Evolutionary conservation across 2,329 filamentous ascomycete species (phyloP).

Genomic region (Blastomyces gilchristii): DNA sequence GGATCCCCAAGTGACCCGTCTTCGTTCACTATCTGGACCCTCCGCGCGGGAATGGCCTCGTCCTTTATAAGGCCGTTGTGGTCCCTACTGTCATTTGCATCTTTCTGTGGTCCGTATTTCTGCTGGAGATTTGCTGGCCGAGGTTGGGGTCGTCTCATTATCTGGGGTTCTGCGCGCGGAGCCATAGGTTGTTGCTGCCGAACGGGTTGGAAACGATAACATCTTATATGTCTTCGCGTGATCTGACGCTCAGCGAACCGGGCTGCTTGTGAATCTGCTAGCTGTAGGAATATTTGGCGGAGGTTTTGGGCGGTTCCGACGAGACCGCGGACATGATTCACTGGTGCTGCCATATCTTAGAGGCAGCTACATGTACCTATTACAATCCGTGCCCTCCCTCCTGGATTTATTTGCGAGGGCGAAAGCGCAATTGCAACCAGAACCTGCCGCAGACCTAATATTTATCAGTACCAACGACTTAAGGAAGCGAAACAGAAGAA

Average conservation of each 20-base stretch:
- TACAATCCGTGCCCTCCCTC: background rate
- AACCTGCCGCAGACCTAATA: background rate
- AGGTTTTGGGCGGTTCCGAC: constrained; percentile 11
- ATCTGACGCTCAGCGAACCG: background rate
- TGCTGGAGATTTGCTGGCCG: background rate
- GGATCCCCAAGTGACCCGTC: constrained; percentile 25
- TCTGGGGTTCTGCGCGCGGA: background rate
- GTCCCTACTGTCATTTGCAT: background rate
- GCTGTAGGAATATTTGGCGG: constrained; percentile 3
- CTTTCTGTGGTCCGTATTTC: background rate
- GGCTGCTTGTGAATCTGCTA: background rate
- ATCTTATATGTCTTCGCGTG: constrained; percentile 2
- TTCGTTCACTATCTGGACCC: constrained; percentile 28
- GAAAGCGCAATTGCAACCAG: background rate
- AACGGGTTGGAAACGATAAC: constrained; percentile 2
- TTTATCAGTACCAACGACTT: background rate
- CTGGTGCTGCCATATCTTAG: constrained; percentile 13
- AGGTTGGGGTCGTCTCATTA: background rate
- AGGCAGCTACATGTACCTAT: background rate
- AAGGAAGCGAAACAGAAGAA: background rate
- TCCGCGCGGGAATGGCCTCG: constrained; percentile 25
- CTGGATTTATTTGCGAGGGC: background rate
- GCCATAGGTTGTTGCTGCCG: background rate
- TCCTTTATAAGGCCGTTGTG: constrained; percentile 19
- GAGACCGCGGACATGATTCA: constrained; percentile 28